Base-by-base conservation (phyloP, 768 basidiomycete genomes). In the Fibroporia radiculosa region DNA sequence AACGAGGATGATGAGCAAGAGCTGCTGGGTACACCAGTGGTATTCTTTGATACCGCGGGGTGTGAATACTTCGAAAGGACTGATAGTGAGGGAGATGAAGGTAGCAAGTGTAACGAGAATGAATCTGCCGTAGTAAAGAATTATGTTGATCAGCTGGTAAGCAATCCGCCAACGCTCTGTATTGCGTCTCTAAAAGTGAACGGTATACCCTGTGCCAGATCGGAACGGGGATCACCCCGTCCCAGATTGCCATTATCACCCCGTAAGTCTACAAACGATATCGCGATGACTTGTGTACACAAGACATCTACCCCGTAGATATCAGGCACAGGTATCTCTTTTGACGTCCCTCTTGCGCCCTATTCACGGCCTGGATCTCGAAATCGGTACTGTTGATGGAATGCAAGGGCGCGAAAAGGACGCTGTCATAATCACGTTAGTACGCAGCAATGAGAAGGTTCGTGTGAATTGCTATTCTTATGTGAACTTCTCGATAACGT, bases 371-470 rank as follows among this genome's bases (percentile, higher is more conserved):
- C 61, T 69, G 0, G 67, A 68, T 20, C 73, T 98, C 1, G 93
- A 97, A 53, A 90, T 96, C 34, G 96, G 93, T 1, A 90, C 86
- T 0, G 93, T 98, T 1, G 96, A 98, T 58, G 92, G 93, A 0
- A 88, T 97, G 82, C 96, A 99, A 68, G 95, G 95, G 0, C 78
- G 96, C 39, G 95, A 99, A 62, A 91, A 91, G 53, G 91, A 98
- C 43, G 92, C 92, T 0, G 79, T 98, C 29, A 78, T 98, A 19
- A 87, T 99, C 42, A 89, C 80, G 52, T 75, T 99, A 3, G 96
- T 98, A 1, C 73, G 96, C 20, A 93, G 91, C 53, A 99, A 98
- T 56, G 81, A 86, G 42, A 80, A 76, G 64, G 87, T 82, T 48
- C 3, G 67, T 57, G 22, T 35, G 26, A 12, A 19, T 20, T 13